A percentile compares a stretch with the other conserved stretches of the same genome.
phyloP scores from a whole-genome alignment of 2,329 filamentous ascomycete species.

The Verticillium zaregamsianum region DNA sequence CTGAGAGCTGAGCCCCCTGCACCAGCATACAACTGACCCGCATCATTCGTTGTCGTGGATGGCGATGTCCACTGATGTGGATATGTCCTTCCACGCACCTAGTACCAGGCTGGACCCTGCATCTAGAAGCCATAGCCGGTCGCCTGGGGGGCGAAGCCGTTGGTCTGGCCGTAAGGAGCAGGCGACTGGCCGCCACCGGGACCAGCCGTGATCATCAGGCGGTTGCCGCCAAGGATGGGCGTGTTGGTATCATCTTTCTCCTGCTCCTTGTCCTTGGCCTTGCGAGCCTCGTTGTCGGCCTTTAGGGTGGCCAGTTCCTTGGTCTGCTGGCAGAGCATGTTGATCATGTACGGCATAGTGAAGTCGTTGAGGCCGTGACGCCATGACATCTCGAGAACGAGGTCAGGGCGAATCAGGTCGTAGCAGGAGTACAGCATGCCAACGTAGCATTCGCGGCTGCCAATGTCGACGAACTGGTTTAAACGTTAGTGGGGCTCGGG shows the following conservation, averaged over 20 bases:
- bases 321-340: conserved; percentile 88
- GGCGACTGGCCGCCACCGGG: conserved; percentile 57
- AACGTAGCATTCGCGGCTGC: conserved; percentile 98
- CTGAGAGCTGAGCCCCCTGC: not conserved
- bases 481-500: conserved; percentile 24
- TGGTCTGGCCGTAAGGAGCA: conserved; percentile 71
- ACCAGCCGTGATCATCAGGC: conserved; percentile 94
- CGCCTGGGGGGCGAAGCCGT: conserved; percentile 84
- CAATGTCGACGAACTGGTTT: conserved; percentile 91
- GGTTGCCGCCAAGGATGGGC: conserved; percentile 82
- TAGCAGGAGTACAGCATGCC: conserved; percentile 99
- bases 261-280: conserved; percentile 64
- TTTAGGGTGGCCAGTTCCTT: conserved; percentile 79
- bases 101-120: conserved; percentile 6
- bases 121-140: conserved; percentile 68
- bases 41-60: not conserved
- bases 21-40: not conserved
- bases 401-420: conserved; percentile 88
- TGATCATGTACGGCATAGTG: conserved; percentile 99
- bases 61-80: not conserved
- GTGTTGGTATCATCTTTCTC: conserved; percentile 91
- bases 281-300: conserved; percentile 94
- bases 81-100: not conserved
- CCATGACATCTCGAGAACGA: conserved; percentile 96
- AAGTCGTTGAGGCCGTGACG: conserved; percentile 92